A percentile compares a stretch with the other conserved stretches of the same genome.
Conservation (phyloP, 2,329 filamentous ascomycete species). For the Cucurbitaria berberidis region DNA sequence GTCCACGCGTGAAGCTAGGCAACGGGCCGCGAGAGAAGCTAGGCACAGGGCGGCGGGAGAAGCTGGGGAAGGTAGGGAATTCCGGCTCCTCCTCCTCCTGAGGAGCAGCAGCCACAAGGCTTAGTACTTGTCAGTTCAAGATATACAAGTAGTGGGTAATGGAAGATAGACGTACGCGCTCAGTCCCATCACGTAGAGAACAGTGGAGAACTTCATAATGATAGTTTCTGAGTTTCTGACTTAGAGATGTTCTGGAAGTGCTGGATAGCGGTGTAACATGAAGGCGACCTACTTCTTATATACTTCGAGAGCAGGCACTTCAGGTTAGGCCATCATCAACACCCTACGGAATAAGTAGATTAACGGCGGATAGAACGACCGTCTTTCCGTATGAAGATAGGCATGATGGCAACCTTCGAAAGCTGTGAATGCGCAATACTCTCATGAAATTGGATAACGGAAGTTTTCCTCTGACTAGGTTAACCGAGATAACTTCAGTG, state of each 20-base stretch:
- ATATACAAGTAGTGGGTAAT: neutral
- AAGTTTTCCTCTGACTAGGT: constrained; percentile 8
- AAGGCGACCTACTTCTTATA: constrained; percentile 20
- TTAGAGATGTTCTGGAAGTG: constrained; percentile 10
- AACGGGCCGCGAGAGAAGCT: constrained; percentile 9
- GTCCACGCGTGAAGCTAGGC: constrained; percentile 2
- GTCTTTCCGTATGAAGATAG: neutral
- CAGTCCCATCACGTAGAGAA: constrained; percentile 25
- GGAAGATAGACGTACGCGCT: constrained; percentile 19
- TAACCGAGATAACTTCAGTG: constrained; percentile 13
- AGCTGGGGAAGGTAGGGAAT: constrained; percentile 14
- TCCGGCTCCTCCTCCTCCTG: constrained; percentile 21
- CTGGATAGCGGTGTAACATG: constrained; percentile 2
- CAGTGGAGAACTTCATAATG: constrained; percentile 37
- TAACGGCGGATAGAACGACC: constrained; percentile 1
- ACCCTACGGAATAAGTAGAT: constrained; percentile 4
- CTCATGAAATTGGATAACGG: neutral
- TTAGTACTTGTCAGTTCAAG: constrained; percentile 12
- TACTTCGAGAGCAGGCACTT: neutral
- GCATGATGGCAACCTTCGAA: neutral
- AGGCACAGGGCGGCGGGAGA: constrained; percentile 6
- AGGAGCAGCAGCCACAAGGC: constrained; percentile 26
- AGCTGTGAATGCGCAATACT: neutral
- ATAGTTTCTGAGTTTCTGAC: constrained; percentile 6
- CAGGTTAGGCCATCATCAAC: neutral